A percentile compares a stretch with the other conserved stretches of the same genome.
phyloP scores from a whole-genome alignment of 495 filamentous ascomycete genomes.

The Aspergillus kassunensis region DNA sequence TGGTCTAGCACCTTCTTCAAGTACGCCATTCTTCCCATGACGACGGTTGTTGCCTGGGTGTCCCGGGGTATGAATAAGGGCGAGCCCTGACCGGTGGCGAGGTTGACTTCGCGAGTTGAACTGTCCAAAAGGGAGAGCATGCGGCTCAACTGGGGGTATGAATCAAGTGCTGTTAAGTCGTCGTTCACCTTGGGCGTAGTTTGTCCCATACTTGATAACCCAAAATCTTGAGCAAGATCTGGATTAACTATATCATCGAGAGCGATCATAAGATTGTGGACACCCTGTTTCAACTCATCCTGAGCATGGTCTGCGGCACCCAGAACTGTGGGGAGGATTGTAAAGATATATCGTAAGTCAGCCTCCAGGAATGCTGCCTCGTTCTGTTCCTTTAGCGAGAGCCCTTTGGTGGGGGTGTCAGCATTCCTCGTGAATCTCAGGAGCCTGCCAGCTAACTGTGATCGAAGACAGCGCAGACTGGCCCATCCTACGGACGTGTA shows the following conservation, averaged over 20 bases:
- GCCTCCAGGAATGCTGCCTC: constrained; percentile 2
- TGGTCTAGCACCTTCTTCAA: not conserved
- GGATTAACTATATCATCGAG: not conserved
- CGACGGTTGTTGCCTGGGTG: no score
- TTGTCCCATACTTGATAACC: not conserved
- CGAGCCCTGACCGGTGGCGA: not conserved
- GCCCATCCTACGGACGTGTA: not conserved
- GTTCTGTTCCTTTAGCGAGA: not conserved
- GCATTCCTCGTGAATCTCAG: not conserved
- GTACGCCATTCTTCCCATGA: no score
- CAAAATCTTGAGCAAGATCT: not conserved
- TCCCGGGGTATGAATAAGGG: not conserved
- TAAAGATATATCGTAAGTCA: not conserved
- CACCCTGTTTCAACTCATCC: not conserved
- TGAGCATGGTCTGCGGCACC: not conserved
- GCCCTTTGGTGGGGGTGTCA: not conserved
- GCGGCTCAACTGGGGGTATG: not conserved
- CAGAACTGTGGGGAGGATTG: not conserved
- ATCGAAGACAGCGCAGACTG: not conserved
- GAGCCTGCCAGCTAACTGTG: not conserved
- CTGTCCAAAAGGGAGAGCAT: not conserved
- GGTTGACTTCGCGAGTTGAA: not conserved
- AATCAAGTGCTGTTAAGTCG: not conserved
- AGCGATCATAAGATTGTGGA: not conserved
- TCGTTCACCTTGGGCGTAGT: not conserved